Percentiles rank a stretch among this genome's conserved stretches.
Conservation (phyloP, 2,329 filamentous ascomycete species). For the Xylaria sp. region DNA sequence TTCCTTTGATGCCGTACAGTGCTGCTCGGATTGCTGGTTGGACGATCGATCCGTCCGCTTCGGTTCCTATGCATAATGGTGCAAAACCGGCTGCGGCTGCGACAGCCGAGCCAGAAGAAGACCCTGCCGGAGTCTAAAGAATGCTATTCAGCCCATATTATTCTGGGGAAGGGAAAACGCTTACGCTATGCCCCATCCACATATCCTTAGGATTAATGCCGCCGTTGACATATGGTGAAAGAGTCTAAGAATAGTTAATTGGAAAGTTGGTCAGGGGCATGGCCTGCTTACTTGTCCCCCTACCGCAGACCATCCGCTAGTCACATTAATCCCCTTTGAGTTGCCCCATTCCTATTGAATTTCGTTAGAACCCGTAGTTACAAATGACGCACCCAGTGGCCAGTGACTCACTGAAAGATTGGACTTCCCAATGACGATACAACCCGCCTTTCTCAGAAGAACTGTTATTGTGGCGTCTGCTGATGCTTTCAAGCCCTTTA, state of each 20-base stretch:
- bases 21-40: background rate
- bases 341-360: background rate
- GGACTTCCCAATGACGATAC: constrained; percentile 3
- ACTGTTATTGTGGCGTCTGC: background rate
- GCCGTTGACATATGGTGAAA: background rate
- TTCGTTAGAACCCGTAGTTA: background rate
- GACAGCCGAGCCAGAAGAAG: background rate
- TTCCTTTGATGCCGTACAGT: constrained; percentile 6
- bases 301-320: background rate
- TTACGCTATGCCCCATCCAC: constrained; percentile 7
- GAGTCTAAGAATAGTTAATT: background rate
- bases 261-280: background rate
- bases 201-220: background rate
- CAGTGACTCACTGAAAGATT: background rate
- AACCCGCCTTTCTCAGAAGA: background rate
- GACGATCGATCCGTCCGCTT: background rate
- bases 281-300: background rate
- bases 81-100: background rate
- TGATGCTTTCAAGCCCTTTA: constrained; percentile 2
- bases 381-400: background rate
- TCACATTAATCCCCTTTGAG: background rate
- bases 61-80: background rate
- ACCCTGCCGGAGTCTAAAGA: background rate
- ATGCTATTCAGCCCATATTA: background rate
- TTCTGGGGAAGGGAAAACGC: background rate